Base-by-base conservation (phyloP, 768 basidiomycete genomes). In the Lentinula lateritia region DNA sequence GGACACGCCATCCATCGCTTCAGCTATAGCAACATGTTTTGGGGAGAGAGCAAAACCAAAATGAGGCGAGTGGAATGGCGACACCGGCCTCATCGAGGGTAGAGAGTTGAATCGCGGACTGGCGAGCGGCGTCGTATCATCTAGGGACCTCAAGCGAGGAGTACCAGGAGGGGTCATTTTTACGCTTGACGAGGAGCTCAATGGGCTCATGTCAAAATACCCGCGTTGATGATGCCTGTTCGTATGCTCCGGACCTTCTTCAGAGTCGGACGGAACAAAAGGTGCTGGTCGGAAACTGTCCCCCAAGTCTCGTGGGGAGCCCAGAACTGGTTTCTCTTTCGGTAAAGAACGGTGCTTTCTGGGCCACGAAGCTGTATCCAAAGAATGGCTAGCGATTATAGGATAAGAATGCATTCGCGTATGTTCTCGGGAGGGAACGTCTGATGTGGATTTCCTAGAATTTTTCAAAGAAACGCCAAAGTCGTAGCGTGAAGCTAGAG, bases 201-300 rank as follows among this genome's bases (percentile, higher is more conserved):
- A 67, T n/a, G 72, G 65, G 52, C 63, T 65, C 32, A 74, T 62
- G 62, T 87, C 84, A 60, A 83, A 79, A 67, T 83, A 84, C 5
- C 86, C 83, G 8, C 86, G 78, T 61, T 78, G 79, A 69, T 88
- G 88, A 64, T 86, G 79, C 58, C 86, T 66, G n/a, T 57, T 63
- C 32, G 62, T 43, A 41, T 67, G 66, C 3, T 61, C 58, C 23
- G 74, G 66, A 6, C 64, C 55, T 18, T 74, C 73, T 46, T 76
- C 73, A 50, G 59, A 53, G 38, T 74, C 71, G 20, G 71, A 62
- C 39, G 63, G 50, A 55, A 66, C 46, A 62, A 60, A 65, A 23
- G 57, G 61, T 60, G 65, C 55, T 36, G 63, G 61, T 39, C 68
- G 70, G 61, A 77, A 72, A 15, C 74, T 74, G 46, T 74, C 77